Evolutionary conservation across 139 green algal species (phyloP).

Genomic region (Closterium sp.): DNA sequence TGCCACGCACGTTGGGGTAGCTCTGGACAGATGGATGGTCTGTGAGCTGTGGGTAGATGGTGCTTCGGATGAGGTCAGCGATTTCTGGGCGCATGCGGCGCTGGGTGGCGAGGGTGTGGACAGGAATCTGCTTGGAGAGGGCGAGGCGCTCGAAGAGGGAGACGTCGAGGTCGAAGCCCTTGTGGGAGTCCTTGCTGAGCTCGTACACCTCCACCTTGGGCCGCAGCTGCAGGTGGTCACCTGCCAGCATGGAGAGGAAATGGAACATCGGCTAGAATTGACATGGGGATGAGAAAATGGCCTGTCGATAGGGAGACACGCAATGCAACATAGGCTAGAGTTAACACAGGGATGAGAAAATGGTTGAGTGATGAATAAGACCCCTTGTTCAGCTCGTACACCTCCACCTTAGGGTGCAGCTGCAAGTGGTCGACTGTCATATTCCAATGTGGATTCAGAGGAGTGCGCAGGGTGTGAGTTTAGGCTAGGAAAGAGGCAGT

Average conservation of each 20-base stretch:
- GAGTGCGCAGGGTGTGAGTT: too few species aligned
- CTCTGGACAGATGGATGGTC: slow-evolving; percentile 37
- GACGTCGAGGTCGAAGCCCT: slow-evolving; percentile 54
- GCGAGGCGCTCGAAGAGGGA: slow-evolving; percentile 78
- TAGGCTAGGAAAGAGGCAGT: too few species aligned
- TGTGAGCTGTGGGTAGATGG: slow-evolving; percentile 60
- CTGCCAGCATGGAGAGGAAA: slow-evolving; percentile 57
- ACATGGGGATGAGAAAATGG: too few species aligned
- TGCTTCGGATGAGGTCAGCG: slow-evolving; percentile 52
- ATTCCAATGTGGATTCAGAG: too few species aligned
- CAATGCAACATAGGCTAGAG: too few species aligned
- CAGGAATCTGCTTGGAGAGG: not conserved
- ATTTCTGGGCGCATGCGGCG: slow-evolving; percentile 75
- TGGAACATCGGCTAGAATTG: too few species aligned
- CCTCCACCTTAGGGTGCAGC: slow-evolving; percentile 72
- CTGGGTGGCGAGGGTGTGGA: slow-evolving; percentile 62
- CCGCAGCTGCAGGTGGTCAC: slow-evolving; percentile 68
- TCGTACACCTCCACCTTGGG: slow-evolving; percentile 71
- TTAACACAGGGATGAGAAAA: too few species aligned
- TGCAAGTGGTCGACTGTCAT: too few species aligned
- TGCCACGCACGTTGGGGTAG: slow-evolving; percentile 41
- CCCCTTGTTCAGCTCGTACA: too few species aligned
- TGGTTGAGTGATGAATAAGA: too few species aligned
- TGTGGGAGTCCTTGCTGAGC: slow-evolving; percentile 56
- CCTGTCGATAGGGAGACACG: too few species aligned